phyloP scores from a whole-genome alignment of 352 stramenopile genomes.

The Aphanomyces invadans region DNA sequence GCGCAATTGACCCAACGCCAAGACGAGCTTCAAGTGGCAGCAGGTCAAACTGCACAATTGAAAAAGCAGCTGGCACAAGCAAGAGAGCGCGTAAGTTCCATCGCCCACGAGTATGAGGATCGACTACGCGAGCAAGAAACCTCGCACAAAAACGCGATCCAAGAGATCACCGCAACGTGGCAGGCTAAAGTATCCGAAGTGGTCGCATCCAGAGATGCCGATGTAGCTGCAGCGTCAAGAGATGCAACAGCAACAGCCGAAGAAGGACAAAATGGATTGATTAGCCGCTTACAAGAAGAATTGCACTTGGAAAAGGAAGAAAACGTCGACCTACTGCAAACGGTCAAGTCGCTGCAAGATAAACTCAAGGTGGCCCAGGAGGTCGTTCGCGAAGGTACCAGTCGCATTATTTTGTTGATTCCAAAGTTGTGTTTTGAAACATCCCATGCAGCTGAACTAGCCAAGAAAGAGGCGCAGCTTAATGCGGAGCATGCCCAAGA shows the following conservation, averaged over 20 bases:
- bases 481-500: neutral
- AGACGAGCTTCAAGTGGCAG: neutral
- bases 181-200: neutral
- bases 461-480: neutral
- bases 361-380: slow-evolving; percentile 8
- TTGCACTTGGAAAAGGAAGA: slow-evolving; percentile 23
- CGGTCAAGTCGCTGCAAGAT: slow-evolving; percentile 23
- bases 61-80: slow-evolving; percentile 24
- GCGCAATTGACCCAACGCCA: slow-evolving; percentile 17
- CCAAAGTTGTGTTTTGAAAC: too few species aligned
- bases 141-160: neutral
- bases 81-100: slow-evolving; percentile 6
- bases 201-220: neutral
- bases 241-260: neutral
- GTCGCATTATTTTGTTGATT: too few species aligned
- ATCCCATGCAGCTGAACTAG: slow-evolving; percentile 2
- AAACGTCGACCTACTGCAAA: slow-evolving; percentile 25
- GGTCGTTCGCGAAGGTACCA: slow-evolving; percentile 14
- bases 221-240: neutral
- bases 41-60: neutral
- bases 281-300: slow-evolving; percentile 17
- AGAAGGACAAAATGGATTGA: neutral
- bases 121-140: neutral
- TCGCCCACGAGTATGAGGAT: slow-evolving; percentile 4
- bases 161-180: neutral